Evolutionary conservation across 495 filamentous ascomycete genomes (phyloP).

Genomic region (Podospora sp.): DNA sequence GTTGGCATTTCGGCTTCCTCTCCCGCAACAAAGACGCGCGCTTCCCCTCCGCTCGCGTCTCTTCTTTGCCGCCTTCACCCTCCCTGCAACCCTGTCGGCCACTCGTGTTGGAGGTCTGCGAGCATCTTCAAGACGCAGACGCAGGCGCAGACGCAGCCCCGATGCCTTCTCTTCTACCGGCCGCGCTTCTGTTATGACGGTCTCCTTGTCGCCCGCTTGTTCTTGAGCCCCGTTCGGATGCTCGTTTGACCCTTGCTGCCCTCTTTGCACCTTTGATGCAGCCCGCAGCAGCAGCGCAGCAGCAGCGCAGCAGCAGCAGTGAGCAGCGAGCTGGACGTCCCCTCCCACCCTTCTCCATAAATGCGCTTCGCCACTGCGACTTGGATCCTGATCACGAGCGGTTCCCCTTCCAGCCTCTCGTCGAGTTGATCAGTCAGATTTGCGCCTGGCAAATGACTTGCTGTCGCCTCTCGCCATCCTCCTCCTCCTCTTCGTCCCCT

Average conservation of each 20-base stretch:
- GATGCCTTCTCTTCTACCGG: conserved; percentile 30
- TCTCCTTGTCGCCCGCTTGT: conserved; percentile 14
- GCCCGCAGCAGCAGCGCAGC: conserved; percentile 2
- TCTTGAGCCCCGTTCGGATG: conserved; percentile 27
- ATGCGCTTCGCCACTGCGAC: conserved; percentile 40
- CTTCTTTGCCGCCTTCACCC: conserved; percentile 39
- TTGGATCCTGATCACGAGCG: conserved; percentile 33
- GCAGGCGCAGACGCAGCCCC: conserved; percentile 21
- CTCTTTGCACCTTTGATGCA: conserved; percentile 23
- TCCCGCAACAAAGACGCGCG: conserved; percentile 40
- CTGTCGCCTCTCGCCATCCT: conserved; percentile 29
- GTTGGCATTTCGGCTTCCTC: conserved; percentile 25
- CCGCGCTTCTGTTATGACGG: conserved; percentile 32
- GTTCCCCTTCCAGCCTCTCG: conserved; percentile 18
- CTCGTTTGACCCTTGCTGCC: conserved; percentile 32
- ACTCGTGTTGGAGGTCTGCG: conserved; percentile 34
- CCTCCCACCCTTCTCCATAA: conserved; percentile 20
- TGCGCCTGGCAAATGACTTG: conserved; percentile 46
- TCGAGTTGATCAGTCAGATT: conserved; percentile 29
- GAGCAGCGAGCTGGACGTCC: neutral
- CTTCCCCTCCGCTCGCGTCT: conserved; percentile 42
- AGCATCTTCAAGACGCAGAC: conserved; percentile 31
- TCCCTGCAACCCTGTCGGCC: conserved; percentile 34
- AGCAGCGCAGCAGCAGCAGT: neutral
- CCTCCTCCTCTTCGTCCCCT: conserved; percentile 35